Evolutionary conservation across 441 rosid species (phyloP), one percentile per base, ranked within the genome.

Genomic region (Manihot esculenta): DNA sequence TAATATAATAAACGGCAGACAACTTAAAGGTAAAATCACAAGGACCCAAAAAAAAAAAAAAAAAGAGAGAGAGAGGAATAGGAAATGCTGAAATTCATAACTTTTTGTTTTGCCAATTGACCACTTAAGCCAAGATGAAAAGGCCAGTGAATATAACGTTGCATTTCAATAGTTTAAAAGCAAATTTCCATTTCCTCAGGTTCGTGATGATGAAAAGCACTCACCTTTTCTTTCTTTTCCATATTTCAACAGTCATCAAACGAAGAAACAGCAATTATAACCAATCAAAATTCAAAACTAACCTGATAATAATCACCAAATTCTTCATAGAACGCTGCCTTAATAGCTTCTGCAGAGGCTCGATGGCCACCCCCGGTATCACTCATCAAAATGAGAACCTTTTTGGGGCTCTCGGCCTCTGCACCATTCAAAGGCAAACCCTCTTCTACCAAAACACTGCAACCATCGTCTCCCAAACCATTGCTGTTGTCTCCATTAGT

Each of bases 301-400:
- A 92, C 99, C 96, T 90, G 88, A 75, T 94, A 94, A 18, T 87
- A 90, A 54, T 89, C 89, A 10, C 99, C 97, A 70, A 83, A 94
- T 74, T 84, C 91, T 68, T 94, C 90, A 50, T 84, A 55, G 61
- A 92, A 92, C 1, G 99, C 94, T 17, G 94, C 84, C 79, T 82
- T 92, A 33, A 94, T 92, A 49, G 99, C 99, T 77, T 94, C 98
- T 5, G 99, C 99, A 20, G 99, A 94, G 61, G 99, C 97, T 77
- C 99, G 66, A 62, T 94, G 99, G 54, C 99, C 99, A 7, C 99
- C 99, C 26, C 99, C 98, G 6, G 99, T 94, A 66, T 94, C 98
- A 71, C 97, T 94, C 99, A 94, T 94, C 88, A 94, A 83, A 82
- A 94, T 92, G 80, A 92, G 75, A 67, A 94, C 94, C 71, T 83